phyloP scores from a whole-genome alignment of 352 stramenopile genomes.

The Phytophthora litchii region DNA sequence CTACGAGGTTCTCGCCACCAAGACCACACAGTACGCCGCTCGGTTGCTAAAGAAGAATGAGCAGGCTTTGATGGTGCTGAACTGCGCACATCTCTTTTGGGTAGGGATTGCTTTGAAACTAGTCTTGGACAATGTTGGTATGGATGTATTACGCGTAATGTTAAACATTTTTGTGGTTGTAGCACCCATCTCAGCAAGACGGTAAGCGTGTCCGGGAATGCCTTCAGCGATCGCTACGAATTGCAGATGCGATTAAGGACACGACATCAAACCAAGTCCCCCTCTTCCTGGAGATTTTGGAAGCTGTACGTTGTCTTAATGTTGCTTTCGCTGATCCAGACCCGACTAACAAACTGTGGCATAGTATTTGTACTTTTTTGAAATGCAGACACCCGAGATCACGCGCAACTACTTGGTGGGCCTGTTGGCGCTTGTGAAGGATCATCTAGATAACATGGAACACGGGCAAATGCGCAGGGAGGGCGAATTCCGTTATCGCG shows the following conservation, averaged over 20 bases:
- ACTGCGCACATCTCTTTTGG: conserved; percentile 97
- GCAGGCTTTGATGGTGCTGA: conserved; percentile 94
- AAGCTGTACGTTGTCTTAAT: conserved; percentile 60
- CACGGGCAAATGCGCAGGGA: conserved; percentile 63
- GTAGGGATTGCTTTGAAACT: conserved; percentile 31
- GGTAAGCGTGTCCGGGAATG: conserved; percentile 96
- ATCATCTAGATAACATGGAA: conserved; percentile 94
- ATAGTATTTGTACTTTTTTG: conserved; percentile 95
- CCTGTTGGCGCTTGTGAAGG: conserved; percentile 90
- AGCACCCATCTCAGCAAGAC: conserved; percentile 88
- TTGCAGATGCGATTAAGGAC: conserved; percentile 90
- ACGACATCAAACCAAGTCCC: conserved; percentile 85
- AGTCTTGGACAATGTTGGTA: too few relatives aligned
- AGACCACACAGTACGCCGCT: conserved; percentile 95
- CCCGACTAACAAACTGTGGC: conserved; percentile 7
- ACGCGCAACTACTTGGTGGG: conserved; percentile 75
- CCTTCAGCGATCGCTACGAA: conserved; percentile 95
- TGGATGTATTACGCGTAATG: too few relatives aligned
- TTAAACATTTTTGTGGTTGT: conserved; percentile 5
- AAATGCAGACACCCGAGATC: conserved; percentile 76
- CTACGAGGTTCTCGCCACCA: conserved; percentile 97
- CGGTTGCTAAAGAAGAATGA: conserved; percentile 97
- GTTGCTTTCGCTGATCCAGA: background rate
- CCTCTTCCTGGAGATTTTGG: conserved; percentile 97
- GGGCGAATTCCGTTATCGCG: conserved; percentile 84